These are phyloP conservation scores for Leccinum insolens DNA, from an alignment of 1,284 basidiomycete genomes.

Conservation along the genomic window DNA sequence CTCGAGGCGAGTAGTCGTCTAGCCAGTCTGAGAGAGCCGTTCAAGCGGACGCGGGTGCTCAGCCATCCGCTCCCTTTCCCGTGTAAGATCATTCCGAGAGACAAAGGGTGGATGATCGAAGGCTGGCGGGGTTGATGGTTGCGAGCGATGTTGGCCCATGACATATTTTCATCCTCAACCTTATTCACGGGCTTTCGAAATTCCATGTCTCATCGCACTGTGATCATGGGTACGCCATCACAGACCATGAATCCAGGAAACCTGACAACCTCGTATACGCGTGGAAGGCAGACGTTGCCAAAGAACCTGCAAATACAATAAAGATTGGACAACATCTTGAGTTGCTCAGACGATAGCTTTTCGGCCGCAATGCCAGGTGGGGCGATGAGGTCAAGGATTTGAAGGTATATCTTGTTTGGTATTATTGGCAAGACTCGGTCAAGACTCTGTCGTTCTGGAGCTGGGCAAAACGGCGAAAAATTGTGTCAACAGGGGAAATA, in stretches of 20 bases:
- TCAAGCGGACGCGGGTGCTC: neutral
- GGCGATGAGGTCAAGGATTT: too few relatives aligned
- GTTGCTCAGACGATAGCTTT: neutral
- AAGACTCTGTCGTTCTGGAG: too few relatives aligned
- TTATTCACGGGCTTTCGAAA: neutral
- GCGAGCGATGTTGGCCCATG: neutral
- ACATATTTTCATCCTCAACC: neutral
- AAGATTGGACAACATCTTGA: neutral
- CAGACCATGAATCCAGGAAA: neutral
- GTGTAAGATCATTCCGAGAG: neutral
- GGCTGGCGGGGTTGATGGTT: neutral
- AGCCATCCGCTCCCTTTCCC: neutral
- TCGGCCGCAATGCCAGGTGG: neutral
- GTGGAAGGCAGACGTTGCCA: neutral
- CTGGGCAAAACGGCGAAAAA: too few relatives aligned
- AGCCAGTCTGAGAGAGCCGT: neutral
- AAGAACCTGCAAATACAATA: neutral
- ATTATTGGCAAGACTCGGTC: too few relatives aligned
- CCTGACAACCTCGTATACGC: neutral
- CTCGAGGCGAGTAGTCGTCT: neutral
- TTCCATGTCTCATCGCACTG: neutral
- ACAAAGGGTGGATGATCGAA: neutral
- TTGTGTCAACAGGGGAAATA: too few relatives aligned
- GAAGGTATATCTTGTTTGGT: too few relatives aligned
- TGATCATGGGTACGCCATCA: neutral